Base-by-base conservation (phyloP, 148 eudicot genomes). In the Gaultheria prostrata region DNA sequence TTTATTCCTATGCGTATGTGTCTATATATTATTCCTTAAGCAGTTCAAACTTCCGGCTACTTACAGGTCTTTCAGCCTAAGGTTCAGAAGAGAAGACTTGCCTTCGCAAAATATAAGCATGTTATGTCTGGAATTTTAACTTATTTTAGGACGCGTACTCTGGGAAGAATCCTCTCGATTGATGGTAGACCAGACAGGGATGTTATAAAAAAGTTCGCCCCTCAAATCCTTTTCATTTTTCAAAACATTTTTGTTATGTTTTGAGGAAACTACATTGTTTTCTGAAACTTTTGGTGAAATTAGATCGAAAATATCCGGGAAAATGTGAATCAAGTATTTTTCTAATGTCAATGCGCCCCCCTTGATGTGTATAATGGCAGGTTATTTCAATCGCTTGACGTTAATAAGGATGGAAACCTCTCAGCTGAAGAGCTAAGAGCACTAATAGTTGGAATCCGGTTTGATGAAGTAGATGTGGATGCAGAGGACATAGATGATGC, bases 391-490 rank as follows among this genome's bases (percentile, higher is more conserved):
- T 76, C 80, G 46, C 85, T 93, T 35, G 98, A 94, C 45, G 63
- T 49, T n/a, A 87, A 94, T 74, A 1, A 73, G 0, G 87, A 92
- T 78, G 82, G 51, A n/a, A n/a, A 24, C 80, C 88, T 94, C 43
- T 91, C 93, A 39, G 87, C 79, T 26, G 82, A 92, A 57, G 97
- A 94, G 84, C 84, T 94, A 78, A 83, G 84, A 86, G 93, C 93
- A 26, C 90, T 93, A 77, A 83, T 94, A 77, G 61, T 91, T 20
- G 97, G 98, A 70, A 92, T 92, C 73, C 85, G 78, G 24, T 63
- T 94, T 79, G 87, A 94, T 32, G 97, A 91, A 72, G 61, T 89
- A 67, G 82, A 56, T 83, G 8, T 91, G 71, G 88, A 83, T 48
- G 14, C 87, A 85, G 49, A 75, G 0, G 78, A 75, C 46, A 75